phyloP scores from a whole-genome alignment of 2,329 filamentous ascomycete genomes.

The Emergomyces pasteurianus region DNA sequence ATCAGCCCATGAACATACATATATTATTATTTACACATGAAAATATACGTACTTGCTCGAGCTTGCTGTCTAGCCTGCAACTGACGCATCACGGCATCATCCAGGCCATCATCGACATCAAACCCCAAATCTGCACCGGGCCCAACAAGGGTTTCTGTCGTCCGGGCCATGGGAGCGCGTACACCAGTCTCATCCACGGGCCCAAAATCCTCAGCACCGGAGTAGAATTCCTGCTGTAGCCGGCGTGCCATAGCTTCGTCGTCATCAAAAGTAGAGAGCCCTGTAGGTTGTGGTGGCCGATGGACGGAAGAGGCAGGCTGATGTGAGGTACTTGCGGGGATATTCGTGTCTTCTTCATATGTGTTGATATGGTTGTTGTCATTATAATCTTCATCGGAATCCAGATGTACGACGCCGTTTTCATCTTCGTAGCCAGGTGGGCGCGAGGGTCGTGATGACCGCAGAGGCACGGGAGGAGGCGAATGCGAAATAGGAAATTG shows the following conservation, averaged over 20 bases:
- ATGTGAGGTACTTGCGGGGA: constrained; percentile 20
- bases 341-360: constrained; percentile 9
- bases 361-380: not conserved
- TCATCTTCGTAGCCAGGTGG: constrained; percentile 40
- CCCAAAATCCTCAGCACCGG: constrained; percentile 35
- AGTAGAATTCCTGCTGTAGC: constrained; percentile 85
- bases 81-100: constrained; percentile 54
- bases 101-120: constrained; percentile 44
- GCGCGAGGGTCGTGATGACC: constrained; percentile 26
- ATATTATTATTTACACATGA: not conserved
- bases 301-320: constrained; percentile 17
- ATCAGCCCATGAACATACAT: constrained; percentile 2
- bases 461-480: constrained; percentile 14
- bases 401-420: constrained; percentile 57
- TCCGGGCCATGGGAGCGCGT: constrained; percentile 79
- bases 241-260: constrained; percentile 88
- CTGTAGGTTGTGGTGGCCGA: constrained; percentile 25
- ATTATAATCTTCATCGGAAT: constrained; percentile 58
- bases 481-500: not conserved
- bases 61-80: constrained; percentile 38
- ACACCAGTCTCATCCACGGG: constrained; percentile 49
- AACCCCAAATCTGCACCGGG: constrained; percentile 44
- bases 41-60: constrained; percentile 22
- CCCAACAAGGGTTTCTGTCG: constrained; percentile 80
- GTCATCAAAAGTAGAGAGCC: constrained; percentile 55